These are phyloP conservation scores for Boletus pseudopeckii DNA, from an alignment of 768 basidiomycete genomes.

Conservation along the genomic window DNA sequence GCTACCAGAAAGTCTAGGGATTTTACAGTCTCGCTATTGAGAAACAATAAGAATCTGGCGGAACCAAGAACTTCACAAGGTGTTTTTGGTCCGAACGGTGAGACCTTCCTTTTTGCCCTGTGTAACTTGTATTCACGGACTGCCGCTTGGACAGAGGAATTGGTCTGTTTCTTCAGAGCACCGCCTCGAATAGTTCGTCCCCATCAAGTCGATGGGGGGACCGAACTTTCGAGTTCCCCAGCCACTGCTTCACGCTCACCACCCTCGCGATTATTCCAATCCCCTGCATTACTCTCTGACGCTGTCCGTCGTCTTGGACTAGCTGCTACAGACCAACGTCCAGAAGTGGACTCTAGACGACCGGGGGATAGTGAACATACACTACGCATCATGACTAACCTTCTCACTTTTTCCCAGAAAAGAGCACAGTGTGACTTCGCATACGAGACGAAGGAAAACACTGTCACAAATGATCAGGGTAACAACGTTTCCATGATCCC, in stretches of 20 bases:
- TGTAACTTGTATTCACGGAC: slow-evolving; percentile 1
- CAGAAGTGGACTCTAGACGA: slow-evolving; percentile 40
- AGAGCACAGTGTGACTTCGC: slow-evolving; percentile 37
- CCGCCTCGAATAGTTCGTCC: slow-evolving; percentile 71
- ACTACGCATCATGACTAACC: slow-evolving; percentile 73
- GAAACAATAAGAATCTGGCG: slow-evolving; percentile 72
- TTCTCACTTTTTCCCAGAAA: slow-evolving; percentile 58
- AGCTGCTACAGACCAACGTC: slow-evolving; percentile 55
- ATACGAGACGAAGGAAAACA: slow-evolving; percentile 38
- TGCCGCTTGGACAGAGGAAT: slow-evolving; percentile 55
- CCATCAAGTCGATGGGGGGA: slow-evolving; percentile 30
- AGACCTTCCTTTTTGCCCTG: slow-evolving; percentile 7
- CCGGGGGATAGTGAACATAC: slow-evolving; percentile 56
- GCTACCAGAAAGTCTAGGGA: slow-evolving; percentile 43
- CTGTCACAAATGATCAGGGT: slow-evolving; percentile 12
- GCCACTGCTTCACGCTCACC: slow-evolving; percentile 25
- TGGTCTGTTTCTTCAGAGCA: slow-evolving; percentile 83
- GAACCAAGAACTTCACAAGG: slow-evolving; percentile 87
- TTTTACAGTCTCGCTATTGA: slow-evolving; percentile 49
- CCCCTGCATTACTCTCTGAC: slow-evolving; percentile 69
- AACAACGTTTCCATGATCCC: slow-evolving; percentile 27
- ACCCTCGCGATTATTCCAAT: slow-evolving; percentile 44
- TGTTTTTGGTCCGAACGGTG: slow-evolving; percentile 86
- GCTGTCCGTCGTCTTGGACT: slow-evolving; percentile 64
- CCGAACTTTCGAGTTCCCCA: slow-evolving; percentile 50